Evolutionary conservation across 78 protist genomes (phyloP), one percentile per base, ranked within the genome.

Genomic region (Dictyostelium citrinum): DNA sequence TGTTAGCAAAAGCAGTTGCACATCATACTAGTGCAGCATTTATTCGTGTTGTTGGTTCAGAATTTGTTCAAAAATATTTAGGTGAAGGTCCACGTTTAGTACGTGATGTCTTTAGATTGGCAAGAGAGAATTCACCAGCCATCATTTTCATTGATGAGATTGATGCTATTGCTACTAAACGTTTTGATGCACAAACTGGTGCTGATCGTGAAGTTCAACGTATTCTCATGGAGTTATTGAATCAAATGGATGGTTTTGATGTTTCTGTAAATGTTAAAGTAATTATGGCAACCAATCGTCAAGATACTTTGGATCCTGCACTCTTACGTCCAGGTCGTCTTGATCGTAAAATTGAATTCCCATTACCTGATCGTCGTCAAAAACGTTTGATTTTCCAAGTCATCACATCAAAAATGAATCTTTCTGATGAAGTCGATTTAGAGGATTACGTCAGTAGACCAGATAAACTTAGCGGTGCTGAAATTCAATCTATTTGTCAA

Each of bases 81-180:
- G 99, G 99, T 10, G 99, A 99, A 80, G 99, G 99, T 64, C 99
- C 99, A 11, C 97, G 99, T 20, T 99, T 99, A 99, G 99, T 99
- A 20, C 97, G 99, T 55, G 99, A 99, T 79, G 99, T 99, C 31
- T 99, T 99, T 96, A 97, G 99, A 22, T 81, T 99, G 81, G 99
- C 99, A 22, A 22, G 97, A 67, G 99, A 99, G 84, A 99, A 99
- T 93, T 88, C 99, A 20, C 99, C 99, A 3, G 96, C 99, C 33
- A 99, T 99, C 96, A 97, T 99, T 84, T 99, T 99, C 90, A 98
- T 99, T 92, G 99, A 99, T 83, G 99, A 99, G 92, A 82, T 91
- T 46, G 95, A 91, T 58, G 95, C 95, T 29, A 91, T 91, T 45
- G 99, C 99, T 39, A 98, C 99, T 22, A 99, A 99, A 96, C 98